Percentiles rank a stretch among this genome's conserved stretches.
Evolutionary conservation across 352 stramenopile species (phyloP).

Genomic region (Phytopythium cucurbitacearum): DNA sequence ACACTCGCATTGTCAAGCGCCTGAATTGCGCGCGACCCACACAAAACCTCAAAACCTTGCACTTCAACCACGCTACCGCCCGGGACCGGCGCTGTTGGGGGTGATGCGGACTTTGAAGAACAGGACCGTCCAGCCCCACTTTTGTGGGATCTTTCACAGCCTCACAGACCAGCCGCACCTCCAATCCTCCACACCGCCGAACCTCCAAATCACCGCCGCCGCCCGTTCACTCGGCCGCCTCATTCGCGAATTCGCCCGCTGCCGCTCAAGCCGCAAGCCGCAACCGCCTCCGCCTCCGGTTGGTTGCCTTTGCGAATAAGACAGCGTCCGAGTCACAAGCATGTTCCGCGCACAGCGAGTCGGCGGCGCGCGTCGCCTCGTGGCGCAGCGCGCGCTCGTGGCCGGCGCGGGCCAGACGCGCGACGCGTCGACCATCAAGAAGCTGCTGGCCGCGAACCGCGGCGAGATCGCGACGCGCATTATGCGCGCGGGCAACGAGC

Average conservation of each 20-base stretch:
- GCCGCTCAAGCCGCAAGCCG: neutral
- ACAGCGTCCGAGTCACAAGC: neutral
- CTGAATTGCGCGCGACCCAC: neutral
- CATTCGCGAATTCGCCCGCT: slow-evolving; percentile 5
- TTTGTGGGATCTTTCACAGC: slow-evolving; percentile 5
- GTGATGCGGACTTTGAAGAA: slow-evolving; percentile 4
- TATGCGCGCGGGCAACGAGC: slow-evolving; percentile 92
- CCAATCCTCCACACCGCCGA: neutral
- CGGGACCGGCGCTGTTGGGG: no score
- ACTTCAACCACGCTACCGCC: neutral
- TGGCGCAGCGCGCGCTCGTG: slow-evolving; percentile 11
- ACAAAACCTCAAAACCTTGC: slow-evolving; percentile 1
- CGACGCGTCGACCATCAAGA: slow-evolving; percentile 87
- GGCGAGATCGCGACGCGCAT: slow-evolving; percentile 98
- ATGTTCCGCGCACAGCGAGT: slow-evolving; percentile 45
- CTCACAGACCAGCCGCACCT: neutral
- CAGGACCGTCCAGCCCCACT: neutral
- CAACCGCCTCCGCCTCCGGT: neutral
- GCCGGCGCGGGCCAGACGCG: slow-evolving; percentile 22
- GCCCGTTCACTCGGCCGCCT: neutral
- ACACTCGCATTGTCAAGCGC: slow-evolving; percentile 5
- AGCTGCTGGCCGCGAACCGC: slow-evolving; percentile 97
- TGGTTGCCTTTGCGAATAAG: neutral
- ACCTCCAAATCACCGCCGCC: neutral
- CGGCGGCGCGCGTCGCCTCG: slow-evolving; percentile 14